These are phyloP conservation scores for Beauveria bassiana DNA, from an alignment of 2,329 filamentous ascomycete species.

Conservation along the genomic window DNA sequence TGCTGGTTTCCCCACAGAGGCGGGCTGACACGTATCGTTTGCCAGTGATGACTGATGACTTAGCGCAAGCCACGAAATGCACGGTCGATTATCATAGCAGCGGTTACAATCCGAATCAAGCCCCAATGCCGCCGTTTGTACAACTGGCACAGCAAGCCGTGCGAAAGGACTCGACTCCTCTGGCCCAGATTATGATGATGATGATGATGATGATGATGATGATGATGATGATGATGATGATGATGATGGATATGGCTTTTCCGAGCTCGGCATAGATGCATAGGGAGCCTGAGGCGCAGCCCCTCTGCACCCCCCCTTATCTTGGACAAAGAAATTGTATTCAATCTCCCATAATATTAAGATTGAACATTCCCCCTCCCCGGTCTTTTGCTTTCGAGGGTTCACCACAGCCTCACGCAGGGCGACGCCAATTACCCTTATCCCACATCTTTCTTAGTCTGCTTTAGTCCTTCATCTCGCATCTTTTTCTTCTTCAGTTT, in stretches of 20 bases:
- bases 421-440: not conserved
- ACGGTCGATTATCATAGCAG: not conserved
- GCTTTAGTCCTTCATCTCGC: not conserved
- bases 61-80: not conserved
- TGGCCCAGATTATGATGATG: not conserved
- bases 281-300: too few relatives aligned
- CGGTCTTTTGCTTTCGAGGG: not conserved
- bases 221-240: not conserved
- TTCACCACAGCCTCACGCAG: not conserved
- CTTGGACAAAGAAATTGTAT: slow-evolving; percentile 1
- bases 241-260: not conserved
- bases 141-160: not conserved
- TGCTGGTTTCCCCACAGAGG: not conserved
- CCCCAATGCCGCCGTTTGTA: too few relatives aligned
- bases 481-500: not conserved
- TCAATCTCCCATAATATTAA: slow-evolving; percentile 7
- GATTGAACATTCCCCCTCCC: not conserved
- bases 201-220: not conserved
- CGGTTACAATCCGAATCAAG: too few relatives aligned
- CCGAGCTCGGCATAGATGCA: not conserved
- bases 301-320: not conserved
- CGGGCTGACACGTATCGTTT: not conserved
- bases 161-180: not conserved
- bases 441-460: not conserved
- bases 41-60: not conserved